Conservation (phyloP, 768 basidiomycete genomes). For the Pulveroboletus frians region DNA sequence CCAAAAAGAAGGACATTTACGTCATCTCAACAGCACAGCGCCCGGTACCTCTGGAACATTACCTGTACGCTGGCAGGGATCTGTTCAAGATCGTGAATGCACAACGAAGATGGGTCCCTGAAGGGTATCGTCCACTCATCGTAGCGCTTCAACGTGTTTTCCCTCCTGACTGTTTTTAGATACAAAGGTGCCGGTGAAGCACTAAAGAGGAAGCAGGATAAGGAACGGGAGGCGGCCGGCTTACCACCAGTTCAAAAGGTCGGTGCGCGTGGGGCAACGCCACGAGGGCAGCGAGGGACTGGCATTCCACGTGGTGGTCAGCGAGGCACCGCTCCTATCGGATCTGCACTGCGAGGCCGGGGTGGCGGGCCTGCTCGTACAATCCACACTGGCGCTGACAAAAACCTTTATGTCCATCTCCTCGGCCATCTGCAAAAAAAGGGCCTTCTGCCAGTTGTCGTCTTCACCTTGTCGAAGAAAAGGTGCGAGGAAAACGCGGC, state of each 20-base stretch:
- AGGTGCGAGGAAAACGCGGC: constrained; percentile 94
- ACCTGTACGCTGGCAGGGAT: constrained; percentile 90
- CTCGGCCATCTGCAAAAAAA: constrained; percentile 83
- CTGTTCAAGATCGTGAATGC: constrained; percentile 90
- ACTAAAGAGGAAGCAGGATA: constrained; percentile 90
- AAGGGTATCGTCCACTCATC: constrained; percentile 51
- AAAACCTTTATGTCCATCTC: constrained; percentile 90
- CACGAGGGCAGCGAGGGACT: constrained; percentile 43
- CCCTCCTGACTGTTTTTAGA: constrained; percentile 35
- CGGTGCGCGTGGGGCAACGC: constrained; percentile 71
- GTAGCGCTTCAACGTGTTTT: background rate
- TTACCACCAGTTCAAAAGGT: constrained; percentile 78
- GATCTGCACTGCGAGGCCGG: constrained; percentile 33
- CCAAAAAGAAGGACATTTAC: constrained; percentile 99
- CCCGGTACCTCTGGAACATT: constrained; percentile 96
- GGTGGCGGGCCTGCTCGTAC: constrained; percentile 49
- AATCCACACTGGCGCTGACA: constrained; percentile 71
- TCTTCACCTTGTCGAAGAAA: constrained; percentile 97
- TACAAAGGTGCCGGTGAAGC: constrained; percentile 90
- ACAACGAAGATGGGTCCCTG: constrained; percentile 61
- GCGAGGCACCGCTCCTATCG: constrained; percentile 43
- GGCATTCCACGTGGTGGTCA: constrained; percentile 49
- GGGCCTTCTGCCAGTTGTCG: constrained; percentile 83
- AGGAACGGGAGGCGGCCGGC: constrained; percentile 94
- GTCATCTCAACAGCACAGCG: constrained; percentile 96